Percentiles rank a stretch among this genome's conserved stretches.
These are phyloP conservation scores for Pythium monospermum DNA, from an alignment of 352 stramenopile genomes.

Conservation along the genomic window DNA sequence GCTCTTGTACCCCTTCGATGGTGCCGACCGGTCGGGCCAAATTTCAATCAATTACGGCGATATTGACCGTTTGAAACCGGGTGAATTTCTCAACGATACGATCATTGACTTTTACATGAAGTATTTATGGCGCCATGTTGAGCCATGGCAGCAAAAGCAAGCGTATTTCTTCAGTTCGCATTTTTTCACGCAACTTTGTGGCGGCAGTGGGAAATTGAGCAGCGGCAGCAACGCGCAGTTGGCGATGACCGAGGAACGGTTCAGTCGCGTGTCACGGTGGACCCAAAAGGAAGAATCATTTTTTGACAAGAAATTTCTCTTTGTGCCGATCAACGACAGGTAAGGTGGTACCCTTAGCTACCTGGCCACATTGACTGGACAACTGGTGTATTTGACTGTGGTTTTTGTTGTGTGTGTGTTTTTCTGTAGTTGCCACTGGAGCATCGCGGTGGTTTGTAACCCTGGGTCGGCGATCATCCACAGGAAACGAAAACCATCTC, in stretches of 20 bases:
- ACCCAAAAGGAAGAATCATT: slow-evolving; percentile 84
- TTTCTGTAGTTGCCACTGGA: slow-evolving; percentile 83
- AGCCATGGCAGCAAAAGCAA: slow-evolving; percentile 46
- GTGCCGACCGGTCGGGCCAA: slow-evolving; percentile 32
- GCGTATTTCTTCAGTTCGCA: slow-evolving; percentile 95
- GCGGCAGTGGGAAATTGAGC: slow-evolving; percentile 30
- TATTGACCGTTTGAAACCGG: slow-evolving; percentile 79
- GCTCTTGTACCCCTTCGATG: slow-evolving; percentile 65
- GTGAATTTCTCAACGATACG: slow-evolving; percentile 93
- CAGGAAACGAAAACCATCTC: slow-evolving; percentile 30
- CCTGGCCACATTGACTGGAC: no score
- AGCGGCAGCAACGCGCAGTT: no score
- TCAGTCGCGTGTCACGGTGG: slow-evolving; percentile 64
- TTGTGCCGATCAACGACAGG: slow-evolving; percentile 90
- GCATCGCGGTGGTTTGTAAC: slow-evolving; percentile 82
- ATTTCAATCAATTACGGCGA: slow-evolving; percentile 85
- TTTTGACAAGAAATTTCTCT: slow-evolving; percentile 83
- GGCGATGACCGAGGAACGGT: slow-evolving; percentile 33
- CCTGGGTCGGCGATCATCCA: slow-evolving; percentile 62
- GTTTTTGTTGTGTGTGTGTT: background rate
- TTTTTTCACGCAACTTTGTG: slow-evolving; percentile 91
- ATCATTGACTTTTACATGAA: slow-evolving; percentile 93
- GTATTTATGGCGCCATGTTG: slow-evolving; percentile 72
- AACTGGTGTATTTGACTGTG: background rate
- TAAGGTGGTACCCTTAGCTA: slow-evolving; percentile 15